phyloP scores from a whole-genome alignment of 2,329 filamentous ascomycete genomes.

The Xylariaceae sp. region DNA sequence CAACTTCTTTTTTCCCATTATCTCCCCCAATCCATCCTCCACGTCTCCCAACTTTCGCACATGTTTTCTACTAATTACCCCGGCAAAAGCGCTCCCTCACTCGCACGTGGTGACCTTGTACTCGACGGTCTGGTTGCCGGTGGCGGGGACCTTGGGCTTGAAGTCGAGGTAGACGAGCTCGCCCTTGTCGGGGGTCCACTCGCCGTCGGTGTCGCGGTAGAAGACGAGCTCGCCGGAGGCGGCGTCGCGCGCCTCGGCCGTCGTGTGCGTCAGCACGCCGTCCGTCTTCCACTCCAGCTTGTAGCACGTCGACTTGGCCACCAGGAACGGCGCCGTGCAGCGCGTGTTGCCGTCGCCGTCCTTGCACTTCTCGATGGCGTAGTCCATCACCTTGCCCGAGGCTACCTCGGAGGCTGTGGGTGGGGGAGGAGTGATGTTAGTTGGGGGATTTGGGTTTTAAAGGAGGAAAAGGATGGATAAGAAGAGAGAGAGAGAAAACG shows the following conservation, averaged over 20 bases:
- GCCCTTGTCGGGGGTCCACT: slow-evolving; percentile 52
- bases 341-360: slow-evolving; percentile 47
- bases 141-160: slow-evolving; percentile 51
- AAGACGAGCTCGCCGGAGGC: slow-evolving; percentile 49
- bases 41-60: not conserved
- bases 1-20: too few species aligned
- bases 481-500: slow-evolving; percentile 2
- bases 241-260: slow-evolving; percentile 37
- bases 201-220: slow-evolving; percentile 52
- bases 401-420: slow-evolving; percentile 35
- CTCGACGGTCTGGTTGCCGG: slow-evolving; percentile 51
- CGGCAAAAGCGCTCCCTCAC: slow-evolving; percentile 8
- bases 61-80: not conserved
- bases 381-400: slow-evolving; percentile 49
- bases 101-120: slow-evolving; percentile 49
- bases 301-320: slow-evolving; percentile 47
- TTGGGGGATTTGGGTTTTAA: not conserved
- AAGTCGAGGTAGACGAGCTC: slow-evolving; percentile 54
- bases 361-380: slow-evolving; percentile 48
- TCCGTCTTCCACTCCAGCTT: slow-evolving; percentile 49
- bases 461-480: not conserved
- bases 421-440: not conserved
- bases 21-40: not conserved
- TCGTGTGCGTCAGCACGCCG: slow-evolving; percentile 46
- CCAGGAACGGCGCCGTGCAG: slow-evolving; percentile 49